These are phyloP conservation scores for Ceratocystis colombiana DNA, from an alignment of 2,329 filamentous ascomycete genomes.

Conservation along the genomic window DNA sequence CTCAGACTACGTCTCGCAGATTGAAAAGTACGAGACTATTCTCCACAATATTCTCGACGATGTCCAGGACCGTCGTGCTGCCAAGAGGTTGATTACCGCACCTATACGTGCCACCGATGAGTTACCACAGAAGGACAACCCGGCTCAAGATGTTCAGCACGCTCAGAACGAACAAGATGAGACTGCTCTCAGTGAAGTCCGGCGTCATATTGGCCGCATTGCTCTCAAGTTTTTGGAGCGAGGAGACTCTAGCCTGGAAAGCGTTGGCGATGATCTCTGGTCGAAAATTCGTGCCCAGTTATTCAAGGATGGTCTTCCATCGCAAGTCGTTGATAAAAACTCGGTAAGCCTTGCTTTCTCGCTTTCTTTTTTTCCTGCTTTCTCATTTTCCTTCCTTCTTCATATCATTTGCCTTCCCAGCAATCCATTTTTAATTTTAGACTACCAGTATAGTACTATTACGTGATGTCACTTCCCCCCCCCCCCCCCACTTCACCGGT, in stretches of 20 bases:
- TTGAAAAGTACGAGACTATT: conserved; percentile 43
- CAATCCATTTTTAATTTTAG: no score
- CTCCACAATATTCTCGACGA: conserved; percentile 49
- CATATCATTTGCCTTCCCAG: no score
- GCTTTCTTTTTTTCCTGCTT: neutral
- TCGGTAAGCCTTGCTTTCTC: conserved; percentile 38
- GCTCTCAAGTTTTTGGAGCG: conserved; percentile 43
- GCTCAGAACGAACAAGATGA: conserved; percentile 15
- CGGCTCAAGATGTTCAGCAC: conserved; percentile 29
- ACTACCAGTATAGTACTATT: no score
- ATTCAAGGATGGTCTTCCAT: conserved; percentile 48
- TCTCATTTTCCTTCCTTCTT: no score
- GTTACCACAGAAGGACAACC: conserved; percentile 40
- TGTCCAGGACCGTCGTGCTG: conserved; percentile 43
- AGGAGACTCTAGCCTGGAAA: conserved; percentile 34
- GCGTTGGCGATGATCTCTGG: conserved; percentile 47
- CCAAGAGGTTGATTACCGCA: conserved; percentile 32
- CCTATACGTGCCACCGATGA: conserved; percentile 32
- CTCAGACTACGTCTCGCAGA: conserved; percentile 30
- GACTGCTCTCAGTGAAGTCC: conserved; percentile 17
- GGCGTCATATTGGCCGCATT: conserved; percentile 41
- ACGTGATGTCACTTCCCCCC: no score
- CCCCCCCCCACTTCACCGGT: no score
- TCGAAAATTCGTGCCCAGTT: conserved; percentile 49
- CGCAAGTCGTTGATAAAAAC: conserved; percentile 45